A percentile compares a stretch with the other conserved stretches of the same genome.
Conservation (phyloP, 202 grass and related monocot species). For the Panicum virgatum region DNA sequence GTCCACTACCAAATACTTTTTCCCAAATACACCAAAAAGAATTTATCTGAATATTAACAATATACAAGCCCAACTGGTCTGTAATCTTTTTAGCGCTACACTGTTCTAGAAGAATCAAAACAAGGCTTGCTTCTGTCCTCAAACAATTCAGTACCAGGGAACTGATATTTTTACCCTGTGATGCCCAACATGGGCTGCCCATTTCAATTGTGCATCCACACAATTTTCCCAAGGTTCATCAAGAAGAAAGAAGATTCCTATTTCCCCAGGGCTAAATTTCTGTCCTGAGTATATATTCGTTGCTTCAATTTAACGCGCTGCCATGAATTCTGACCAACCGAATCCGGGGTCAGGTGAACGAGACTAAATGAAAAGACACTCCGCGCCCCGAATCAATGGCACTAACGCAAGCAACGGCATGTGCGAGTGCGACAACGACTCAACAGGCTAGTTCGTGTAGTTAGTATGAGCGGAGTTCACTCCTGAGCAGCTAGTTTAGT, state of each 20-base stretch:
- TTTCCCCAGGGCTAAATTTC: not conserved
- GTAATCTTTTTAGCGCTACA: not conserved
- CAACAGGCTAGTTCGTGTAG: not conserved
- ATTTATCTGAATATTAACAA: not conserved
- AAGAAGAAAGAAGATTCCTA: not conserved
- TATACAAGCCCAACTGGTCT: not conserved
- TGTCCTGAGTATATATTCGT: not conserved
- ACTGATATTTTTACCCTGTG: not conserved
- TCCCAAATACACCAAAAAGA: not conserved
- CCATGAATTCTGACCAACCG: not conserved
- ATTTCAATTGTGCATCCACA: not conserved
- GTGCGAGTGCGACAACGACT: not conserved
- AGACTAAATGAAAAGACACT: not conserved
- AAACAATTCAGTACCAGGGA: not conserved
- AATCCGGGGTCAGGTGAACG: not conserved
- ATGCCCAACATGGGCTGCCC: not conserved
- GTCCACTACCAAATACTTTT: not conserved
- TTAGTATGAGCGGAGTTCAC: not conserved
- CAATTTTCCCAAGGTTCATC: not conserved
- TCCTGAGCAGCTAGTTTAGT: not conserved
- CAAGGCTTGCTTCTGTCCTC: not conserved
- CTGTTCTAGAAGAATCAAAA: not conserved
- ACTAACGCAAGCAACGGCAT: not conserved
- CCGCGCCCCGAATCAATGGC: not conserved
- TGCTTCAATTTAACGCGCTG: not conserved